Base-by-base conservation (phyloP, 306 rosid genomes). In the Vicia villosa region DNA sequence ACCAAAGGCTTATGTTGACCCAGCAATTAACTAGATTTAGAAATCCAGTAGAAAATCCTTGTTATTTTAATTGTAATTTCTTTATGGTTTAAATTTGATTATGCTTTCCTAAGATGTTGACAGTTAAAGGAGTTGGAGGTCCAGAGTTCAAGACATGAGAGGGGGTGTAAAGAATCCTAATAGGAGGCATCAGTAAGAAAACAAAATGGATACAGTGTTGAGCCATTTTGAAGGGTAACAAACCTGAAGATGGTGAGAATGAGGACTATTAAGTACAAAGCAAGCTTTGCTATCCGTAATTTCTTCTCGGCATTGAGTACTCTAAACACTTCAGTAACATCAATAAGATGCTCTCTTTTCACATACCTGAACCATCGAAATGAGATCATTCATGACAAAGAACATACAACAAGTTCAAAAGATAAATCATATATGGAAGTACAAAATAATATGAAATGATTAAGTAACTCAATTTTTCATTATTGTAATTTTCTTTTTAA, bases 291-390 rank as follows among this genome's bases (percentile, higher is more conserved):
- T 50, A 88, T 69, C 80, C 97, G 88, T 30, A 59, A 79, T 65
- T 82, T 88, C 90, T 90, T 93, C 86, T 93, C 94, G 8, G 79
- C 83, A 42, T 63, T 86, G 40, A 93, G 83, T 72, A 74, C 83
- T 76, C 90, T 85, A 77, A 93, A 93, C 41, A 91, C 97, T 82
- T 93, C 98, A 4, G 98, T 93, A 30, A 93, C 98, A 78, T 93
- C 98, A 85, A 93, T 74, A 50, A 86, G 97, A 83, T 93, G 98
- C 82, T 82, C 85, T 77, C 82, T 76, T 47, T 88, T 88, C 79
- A 82, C 65, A 79, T 80, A 93, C 84, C 98, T 93, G 86, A 69
- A 78, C 15, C 57, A 77, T 45, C 72, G 70, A 74, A 80, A 43
- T 28, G 50, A 55, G 77, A 47, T 47, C 13, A 54, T 69, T 67